Percentiles rank a stretch among this genome's conserved stretches.
Conservation (phyloP, 2,329 filamentous ascomycete species). For the Talaromyces sp. region DNA sequence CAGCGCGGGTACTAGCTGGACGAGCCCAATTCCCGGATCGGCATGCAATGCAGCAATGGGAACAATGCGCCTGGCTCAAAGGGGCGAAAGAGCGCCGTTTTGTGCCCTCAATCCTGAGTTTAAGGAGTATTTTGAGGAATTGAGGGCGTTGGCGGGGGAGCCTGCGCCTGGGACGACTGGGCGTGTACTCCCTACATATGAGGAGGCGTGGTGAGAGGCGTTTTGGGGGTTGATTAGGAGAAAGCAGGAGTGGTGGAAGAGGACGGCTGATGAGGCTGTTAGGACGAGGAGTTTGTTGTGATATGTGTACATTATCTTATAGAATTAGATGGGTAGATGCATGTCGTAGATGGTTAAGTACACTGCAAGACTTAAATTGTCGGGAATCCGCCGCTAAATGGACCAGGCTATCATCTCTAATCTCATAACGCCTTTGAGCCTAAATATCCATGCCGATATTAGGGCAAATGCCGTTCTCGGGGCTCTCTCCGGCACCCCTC, state of each 20-base stretch:
- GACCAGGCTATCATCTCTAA: background rate
- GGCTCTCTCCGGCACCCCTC: background rate
- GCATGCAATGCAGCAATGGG: conserved; percentile 28
- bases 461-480: background rate
- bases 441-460: background rate
- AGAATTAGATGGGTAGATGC: background rate
- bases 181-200: conserved; percentile 39
- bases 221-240: conserved; percentile 21
- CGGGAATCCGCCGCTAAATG: background rate
- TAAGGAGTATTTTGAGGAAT: conserved; percentile 41
- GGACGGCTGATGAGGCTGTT: background rate
- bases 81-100: conserved; percentile 26
- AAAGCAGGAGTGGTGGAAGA: conserved; percentile 4
- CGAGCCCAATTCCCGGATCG: conserved; percentile 12
- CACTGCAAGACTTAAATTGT: background rate
- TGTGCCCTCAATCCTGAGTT: conserved; percentile 36
- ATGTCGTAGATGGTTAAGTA: background rate
- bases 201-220: conserved; percentile 34
- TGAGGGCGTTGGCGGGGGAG: conserved; percentile 41
- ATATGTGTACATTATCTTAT: background rate
- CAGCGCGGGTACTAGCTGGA: conserved; percentile 31
- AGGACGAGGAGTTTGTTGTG: background rate
- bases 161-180: conserved; percentile 38
- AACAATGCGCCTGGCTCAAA: conserved; percentile 26
- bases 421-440: background rate